phyloP scores from a whole-genome alignment of 2,329 filamentous ascomycete species.

The Neofusicoccum umdonicola region DNA sequence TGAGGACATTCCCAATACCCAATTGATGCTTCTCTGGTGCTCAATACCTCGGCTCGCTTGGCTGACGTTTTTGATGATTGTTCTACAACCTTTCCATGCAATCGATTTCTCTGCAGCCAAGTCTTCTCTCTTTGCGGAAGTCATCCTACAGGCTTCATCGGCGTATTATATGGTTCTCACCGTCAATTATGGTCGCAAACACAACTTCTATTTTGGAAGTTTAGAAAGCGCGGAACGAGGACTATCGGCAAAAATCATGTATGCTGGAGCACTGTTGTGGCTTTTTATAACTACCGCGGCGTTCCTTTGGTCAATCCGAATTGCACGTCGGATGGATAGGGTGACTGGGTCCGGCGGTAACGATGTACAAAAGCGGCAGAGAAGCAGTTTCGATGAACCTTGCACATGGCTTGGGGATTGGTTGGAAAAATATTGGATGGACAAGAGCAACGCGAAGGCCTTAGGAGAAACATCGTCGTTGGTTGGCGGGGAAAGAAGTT shows the following conservation, averaged over 20 bases:
- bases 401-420: not conserved
- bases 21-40: slow-evolving; percentile 33
- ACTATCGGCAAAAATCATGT: slow-evolving; percentile 28
- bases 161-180: slow-evolving; percentile 27
- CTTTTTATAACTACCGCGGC: slow-evolving; percentile 20
- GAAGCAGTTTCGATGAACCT: slow-evolving; percentile 8
- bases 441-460: not conserved
- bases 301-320: slow-evolving; percentile 16
- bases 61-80: slow-evolving; percentile 23
- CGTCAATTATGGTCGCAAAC: slow-evolving; percentile 28
- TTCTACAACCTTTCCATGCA: slow-evolving; percentile 18
- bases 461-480: slow-evolving; percentile 19
- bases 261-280: slow-evolving; percentile 31
- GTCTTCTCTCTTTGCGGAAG: slow-evolving; percentile 28
- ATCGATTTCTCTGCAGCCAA: slow-evolving; percentile 19
- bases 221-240: slow-evolving; percentile 20
- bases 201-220: slow-evolving; percentile 27
- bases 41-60: slow-evolving; percentile 31
- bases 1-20: slow-evolving; percentile 23
- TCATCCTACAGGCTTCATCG: slow-evolving; percentile 27
- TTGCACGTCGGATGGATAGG: not conserved
- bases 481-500: not conserved
- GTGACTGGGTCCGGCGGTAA: not conserved
- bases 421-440: slow-evolving; percentile 6
- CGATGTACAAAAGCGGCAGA: not conserved